phyloP scores from a whole-genome alignment of 2,329 filamentous ascomycete genomes.

The Lecanosticta acicola region DNA sequence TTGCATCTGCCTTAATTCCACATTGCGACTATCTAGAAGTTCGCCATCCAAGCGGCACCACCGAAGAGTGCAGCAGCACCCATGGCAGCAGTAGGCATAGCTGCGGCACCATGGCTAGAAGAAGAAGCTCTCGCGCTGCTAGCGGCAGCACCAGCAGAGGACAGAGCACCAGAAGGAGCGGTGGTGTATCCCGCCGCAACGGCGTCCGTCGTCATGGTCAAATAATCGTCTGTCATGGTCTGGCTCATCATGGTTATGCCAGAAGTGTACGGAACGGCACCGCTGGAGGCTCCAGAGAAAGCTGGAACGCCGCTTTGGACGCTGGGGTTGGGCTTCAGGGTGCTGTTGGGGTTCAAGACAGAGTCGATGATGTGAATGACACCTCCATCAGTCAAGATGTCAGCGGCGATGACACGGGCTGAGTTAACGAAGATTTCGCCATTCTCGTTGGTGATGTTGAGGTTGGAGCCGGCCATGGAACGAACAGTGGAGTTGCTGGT shows the following conservation, averaged over 20 bases:
- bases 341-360: constrained; percentile 54
- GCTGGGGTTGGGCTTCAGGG: constrained; percentile 38
- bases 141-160: constrained; percentile 9
- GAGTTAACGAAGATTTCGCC: constrained; percentile 41
- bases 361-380: constrained; percentile 51
- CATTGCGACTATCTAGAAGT: constrained; percentile 21
- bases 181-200: constrained; percentile 26
- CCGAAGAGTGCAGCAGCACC: constrained; percentile 46
- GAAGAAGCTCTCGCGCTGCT: not conserved
- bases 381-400: constrained; percentile 42
- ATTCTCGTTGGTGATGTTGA: constrained; percentile 38
- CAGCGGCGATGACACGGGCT: constrained; percentile 38
- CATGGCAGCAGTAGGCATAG: constrained; percentile 37
- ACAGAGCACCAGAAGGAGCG: constrained; percentile 9
- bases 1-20: too few species aligned
- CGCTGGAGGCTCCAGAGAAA: constrained; percentile 50
- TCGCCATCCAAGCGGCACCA: constrained; percentile 34
- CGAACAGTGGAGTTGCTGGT: constrained; percentile 33
- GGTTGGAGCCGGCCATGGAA: constrained; percentile 34
- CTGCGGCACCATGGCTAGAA: constrained; percentile 27
- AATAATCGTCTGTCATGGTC: constrained; percentile 24
- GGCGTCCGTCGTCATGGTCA: constrained; percentile 27
- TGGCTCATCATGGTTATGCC: constrained; percentile 46
- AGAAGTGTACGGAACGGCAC: constrained; percentile 51
- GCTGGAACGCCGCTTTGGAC: constrained; percentile 44